Evolutionary conservation across 208 protist genomes (phyloP).

Genomic region (Trypanosoma boissoni): DNA sequence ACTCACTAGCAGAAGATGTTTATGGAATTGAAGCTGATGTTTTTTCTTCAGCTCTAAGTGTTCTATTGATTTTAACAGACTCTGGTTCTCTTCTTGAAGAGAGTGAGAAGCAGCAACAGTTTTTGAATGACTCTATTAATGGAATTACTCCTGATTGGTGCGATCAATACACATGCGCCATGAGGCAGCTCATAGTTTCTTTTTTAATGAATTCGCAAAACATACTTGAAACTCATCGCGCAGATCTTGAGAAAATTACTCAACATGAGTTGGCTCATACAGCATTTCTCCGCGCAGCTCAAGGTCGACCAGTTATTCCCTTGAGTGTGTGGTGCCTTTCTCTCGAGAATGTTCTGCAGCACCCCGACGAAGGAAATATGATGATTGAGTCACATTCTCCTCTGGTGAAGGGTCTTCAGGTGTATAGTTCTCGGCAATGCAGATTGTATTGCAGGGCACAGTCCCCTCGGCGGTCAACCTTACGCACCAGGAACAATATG

Average conservation of each 20-base stretch:
- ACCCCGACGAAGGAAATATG: not conserved
- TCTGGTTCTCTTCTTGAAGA: slow-evolving; percentile 7
- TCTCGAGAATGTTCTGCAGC: not conserved
- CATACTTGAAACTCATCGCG: not conserved
- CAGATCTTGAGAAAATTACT: slow-evolving; percentile 12
- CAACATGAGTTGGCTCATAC: slow-evolving; percentile 21
- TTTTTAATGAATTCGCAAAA: not conserved
- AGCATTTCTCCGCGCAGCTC: slow-evolving; percentile 17
- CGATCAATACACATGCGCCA: slow-evolving; percentile 3
- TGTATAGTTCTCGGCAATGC: no score
- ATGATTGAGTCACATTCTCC: no score
- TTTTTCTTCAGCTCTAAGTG: slow-evolving; percentile 1
- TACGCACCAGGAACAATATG: no score
- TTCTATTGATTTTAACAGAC: slow-evolving; percentile 5
- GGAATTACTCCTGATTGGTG: slow-evolving; percentile 11
- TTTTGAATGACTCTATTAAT: not conserved
- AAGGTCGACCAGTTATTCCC: slow-evolving; percentile 10
- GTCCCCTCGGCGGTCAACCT: no score
- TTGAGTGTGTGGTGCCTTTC: not conserved
- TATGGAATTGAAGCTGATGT: not conserved
- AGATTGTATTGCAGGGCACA: no score
- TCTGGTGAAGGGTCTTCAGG: no score
- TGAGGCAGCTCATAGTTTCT: slow-evolving; percentile 15
- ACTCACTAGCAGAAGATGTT: slow-evolving; percentile 3
- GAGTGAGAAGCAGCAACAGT: slow-evolving; percentile 7